These are phyloP conservation scores for Haplosporangium sp. DNA, from an alignment of 371 early-diverging fungal genomes.

Conservation along the genomic window DNA sequence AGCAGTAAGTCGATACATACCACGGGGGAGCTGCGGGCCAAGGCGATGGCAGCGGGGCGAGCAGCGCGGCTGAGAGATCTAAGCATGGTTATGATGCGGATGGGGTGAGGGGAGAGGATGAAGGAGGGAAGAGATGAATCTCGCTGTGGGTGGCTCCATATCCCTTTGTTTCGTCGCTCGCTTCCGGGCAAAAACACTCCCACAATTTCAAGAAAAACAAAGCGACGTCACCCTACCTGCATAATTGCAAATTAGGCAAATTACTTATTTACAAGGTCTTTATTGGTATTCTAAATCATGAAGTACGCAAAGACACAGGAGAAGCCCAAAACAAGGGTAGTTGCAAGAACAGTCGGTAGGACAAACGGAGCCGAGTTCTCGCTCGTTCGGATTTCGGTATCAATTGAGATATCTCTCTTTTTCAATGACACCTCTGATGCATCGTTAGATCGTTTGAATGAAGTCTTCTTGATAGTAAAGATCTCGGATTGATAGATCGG, in stretches of 20 bases:
- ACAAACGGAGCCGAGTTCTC: constrained; percentile 40
- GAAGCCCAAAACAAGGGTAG: constrained; percentile 24
- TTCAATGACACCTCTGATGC: not conserved
- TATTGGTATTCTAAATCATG: constrained; percentile 13
- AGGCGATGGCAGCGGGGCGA: constrained; percentile 55
- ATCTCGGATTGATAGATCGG: constrained; percentile 34
- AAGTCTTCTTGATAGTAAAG: constrained; percentile 22
- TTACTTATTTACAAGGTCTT: not conserved
- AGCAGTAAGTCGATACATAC: constrained; percentile 32
- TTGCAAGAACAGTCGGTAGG: constrained; percentile 30
- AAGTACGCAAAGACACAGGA: constrained; percentile 39
- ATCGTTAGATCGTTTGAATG: not conserved
- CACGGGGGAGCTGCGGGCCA: constrained; percentile 57
- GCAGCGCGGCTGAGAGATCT: constrained; percentile 55
- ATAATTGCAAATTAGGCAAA: not conserved
- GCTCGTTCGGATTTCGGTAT: constrained; percentile 3
- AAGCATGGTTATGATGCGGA: constrained; percentile 46
- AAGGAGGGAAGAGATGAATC: constrained; percentile 20
- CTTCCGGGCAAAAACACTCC: not conserved
- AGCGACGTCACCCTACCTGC: not conserved
- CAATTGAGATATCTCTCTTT: constrained; percentile 3
- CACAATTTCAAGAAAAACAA: not conserved
- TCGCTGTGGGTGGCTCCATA: not conserved
- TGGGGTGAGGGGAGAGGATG: constrained; percentile 32
- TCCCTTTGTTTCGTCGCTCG: not conserved